These are phyloP conservation scores for Alternaria novae-zelandiae DNA, from an alignment of 2,329 filamentous ascomycete species.

Conservation along the genomic window DNA sequence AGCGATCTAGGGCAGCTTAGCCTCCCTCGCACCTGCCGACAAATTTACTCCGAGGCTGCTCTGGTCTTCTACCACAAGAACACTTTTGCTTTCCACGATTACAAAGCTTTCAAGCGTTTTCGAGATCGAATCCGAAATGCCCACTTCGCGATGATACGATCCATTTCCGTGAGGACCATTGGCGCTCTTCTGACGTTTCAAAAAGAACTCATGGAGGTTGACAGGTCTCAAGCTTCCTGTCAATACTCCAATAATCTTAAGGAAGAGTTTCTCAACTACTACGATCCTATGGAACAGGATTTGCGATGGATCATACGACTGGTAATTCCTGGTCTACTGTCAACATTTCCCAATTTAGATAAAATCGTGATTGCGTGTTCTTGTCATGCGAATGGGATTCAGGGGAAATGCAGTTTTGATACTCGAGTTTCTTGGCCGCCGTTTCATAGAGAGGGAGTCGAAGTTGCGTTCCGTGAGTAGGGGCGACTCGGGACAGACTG, in stretches of 20 bases:
- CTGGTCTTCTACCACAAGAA: background rate
- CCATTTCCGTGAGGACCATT: background rate
- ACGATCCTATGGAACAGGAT: background rate
- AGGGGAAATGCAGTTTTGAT: background rate
- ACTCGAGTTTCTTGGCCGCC: background rate
- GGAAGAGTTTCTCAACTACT: background rate
- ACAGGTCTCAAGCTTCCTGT: background rate
- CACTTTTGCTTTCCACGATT: background rate
- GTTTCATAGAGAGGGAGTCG: background rate
- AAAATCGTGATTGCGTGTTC: background rate
- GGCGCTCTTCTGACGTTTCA: background rate
- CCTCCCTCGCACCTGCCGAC: background rate
- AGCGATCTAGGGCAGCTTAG: background rate
- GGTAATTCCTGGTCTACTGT: background rate
- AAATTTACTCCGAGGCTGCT: background rate
- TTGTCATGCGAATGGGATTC: background rate
- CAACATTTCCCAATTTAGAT: background rate
- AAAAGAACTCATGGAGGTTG: background rate
- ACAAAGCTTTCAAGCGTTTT: background rate
- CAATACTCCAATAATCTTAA: background rate
- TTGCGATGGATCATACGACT: background rate
- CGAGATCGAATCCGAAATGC: background rate
- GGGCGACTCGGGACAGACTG: background rate
- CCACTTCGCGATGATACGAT: background rate
- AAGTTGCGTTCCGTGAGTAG: background rate